Percentiles rank a stretch among this genome's conserved stretches.
Evolutionary conservation across 805 yeast genomes (phyloP).

Genomic region (Danielia reshetovae): DNA sequence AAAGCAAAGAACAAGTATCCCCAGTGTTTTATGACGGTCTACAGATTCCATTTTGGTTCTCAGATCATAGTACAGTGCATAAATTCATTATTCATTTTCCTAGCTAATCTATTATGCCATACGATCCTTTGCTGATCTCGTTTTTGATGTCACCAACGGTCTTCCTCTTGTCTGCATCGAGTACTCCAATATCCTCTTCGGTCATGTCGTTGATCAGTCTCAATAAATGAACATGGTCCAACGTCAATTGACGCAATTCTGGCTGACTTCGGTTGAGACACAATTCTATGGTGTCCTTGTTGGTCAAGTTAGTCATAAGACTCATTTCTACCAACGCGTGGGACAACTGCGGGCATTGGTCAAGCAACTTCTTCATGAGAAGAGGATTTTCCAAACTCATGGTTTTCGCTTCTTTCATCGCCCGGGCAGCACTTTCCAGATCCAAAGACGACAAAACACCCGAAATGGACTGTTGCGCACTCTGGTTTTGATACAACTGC

Average conservation of each 20-base stretch:
- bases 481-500: slow-evolving; percentile 38
- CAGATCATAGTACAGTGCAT: too few species aligned
- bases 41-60: too few species aligned
- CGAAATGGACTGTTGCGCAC: slow-evolving; percentile 37
- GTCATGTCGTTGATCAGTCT: slow-evolving; percentile 24
- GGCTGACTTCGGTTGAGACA: slow-evolving; percentile 32
- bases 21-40: too few species aligned
- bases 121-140: slow-evolving; percentile 21
- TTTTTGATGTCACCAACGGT: slow-evolving; percentile 14
- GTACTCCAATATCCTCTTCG: slow-evolving; percentile 25
- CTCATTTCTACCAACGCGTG: slow-evolving; percentile 79
- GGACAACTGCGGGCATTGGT: slow-evolving; percentile 73
- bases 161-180: slow-evolving; percentile 21
- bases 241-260: slow-evolving; percentile 25
- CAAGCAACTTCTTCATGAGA: slow-evolving; percentile 55
- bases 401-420: slow-evolving; percentile 36
- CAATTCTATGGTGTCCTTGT: slow-evolving; percentile 33
- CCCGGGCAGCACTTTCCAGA: slow-evolving; percentile 40
- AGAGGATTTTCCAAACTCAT: slow-evolving; percentile 45
- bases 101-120: slow-evolving; percentile 18
- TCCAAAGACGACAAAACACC: slow-evolving; percentile 45
- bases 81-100: too few species aligned
- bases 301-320: slow-evolving; percentile 29
- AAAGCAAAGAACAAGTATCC: too few species aligned
- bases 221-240: slow-evolving; percentile 33